Evolutionary conservation across 2,329 filamentous ascomycete species (phyloP).

Genomic region (Zasmidium cellare): DNA sequence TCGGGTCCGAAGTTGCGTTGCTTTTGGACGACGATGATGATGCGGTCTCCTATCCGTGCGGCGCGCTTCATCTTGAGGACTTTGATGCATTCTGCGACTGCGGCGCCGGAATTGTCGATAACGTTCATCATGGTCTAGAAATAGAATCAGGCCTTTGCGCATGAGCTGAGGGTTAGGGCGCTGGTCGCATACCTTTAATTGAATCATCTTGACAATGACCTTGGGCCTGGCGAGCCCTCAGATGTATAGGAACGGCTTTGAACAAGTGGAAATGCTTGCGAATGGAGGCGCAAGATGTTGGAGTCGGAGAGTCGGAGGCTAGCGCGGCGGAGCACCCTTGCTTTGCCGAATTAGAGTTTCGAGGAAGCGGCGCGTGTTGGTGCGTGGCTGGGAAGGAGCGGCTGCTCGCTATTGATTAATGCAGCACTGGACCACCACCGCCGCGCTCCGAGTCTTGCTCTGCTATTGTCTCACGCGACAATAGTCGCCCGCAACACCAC

Average conservation of each 20-base stretch:
- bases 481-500: too few relatives aligned
- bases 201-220: constrained; percentile 69
- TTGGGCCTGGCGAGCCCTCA: neutral
- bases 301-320: neutral
- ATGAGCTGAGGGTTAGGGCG: neutral
- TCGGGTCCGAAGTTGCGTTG: constrained; percentile 77
- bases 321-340: neutral
- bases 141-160: neutral
- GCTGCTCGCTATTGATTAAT: too few relatives aligned
- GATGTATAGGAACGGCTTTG: neutral
- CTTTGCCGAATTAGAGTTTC: neutral
- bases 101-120: constrained; percentile 99
- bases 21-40: constrained; percentile 97
- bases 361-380: neutral
- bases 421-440: too few relatives aligned
- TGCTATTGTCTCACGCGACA: too few relatives aligned
- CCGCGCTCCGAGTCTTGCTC: too few relatives aligned
- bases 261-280: too few relatives aligned
- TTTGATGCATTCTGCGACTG: constrained; percentile 93
- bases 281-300: too few relatives aligned
- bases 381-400: too few relatives aligned
- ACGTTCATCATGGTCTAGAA: constrained; percentile 96
- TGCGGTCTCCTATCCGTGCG: constrained; percentile 90
- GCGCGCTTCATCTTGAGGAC: constrained; percentile 87
- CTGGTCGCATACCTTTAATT: constrained; percentile 39